Base-by-base conservation (phyloP, 2,329 filamentous ascomycete species). In the Exophiala oligosperma region DNA sequence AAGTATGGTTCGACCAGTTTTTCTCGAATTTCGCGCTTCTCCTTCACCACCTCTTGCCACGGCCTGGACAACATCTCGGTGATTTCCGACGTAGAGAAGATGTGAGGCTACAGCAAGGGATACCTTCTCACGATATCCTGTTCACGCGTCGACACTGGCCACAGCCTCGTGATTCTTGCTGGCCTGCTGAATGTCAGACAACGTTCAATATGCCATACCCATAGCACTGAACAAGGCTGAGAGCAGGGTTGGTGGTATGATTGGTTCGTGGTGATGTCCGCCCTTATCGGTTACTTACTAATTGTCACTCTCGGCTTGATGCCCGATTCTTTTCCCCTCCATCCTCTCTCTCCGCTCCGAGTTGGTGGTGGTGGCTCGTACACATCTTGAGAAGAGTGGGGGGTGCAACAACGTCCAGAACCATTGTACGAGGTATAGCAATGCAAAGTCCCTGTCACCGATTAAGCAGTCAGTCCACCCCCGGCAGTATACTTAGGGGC, bases 11-110 rank as follows among this genome's bases (percentile, higher is more conserved):
- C 59, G 14, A 75, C 49, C 11, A 67, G 56, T 17, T 68, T 58
- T 37, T 72, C 66, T 55, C 70, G 61, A 14, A 62, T 49, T 4
- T 54, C 29, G 4, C 66, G 63, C 61, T 74, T 74, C 41, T 66
- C 41, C 11, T 64, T 61, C 14, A 71, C 70, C 12, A 65, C 69
- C 1, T 71, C 62, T 53, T 70, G 55, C 73, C 72, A 74, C 7
- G 65, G 26, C 50, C 24, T 40, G 24, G 24, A 32, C 21, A 47
- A 50, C 54, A 54, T 52, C 17, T 8, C 8, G 49, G 43, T 46
- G 43, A n/a, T 24, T 24, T 8, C 3, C 41, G 14, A 48, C 17
- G 41, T 24, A 35, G 21, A 17, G 17, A 17, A 17, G 17, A 23
- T 24, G 29, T 21, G 29, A 29, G 11, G n/a, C 47, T 14, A 49